phyloP scores from a whole-genome alignment of 345 rosid genomes.

The Salix arbutifolia region DNA sequence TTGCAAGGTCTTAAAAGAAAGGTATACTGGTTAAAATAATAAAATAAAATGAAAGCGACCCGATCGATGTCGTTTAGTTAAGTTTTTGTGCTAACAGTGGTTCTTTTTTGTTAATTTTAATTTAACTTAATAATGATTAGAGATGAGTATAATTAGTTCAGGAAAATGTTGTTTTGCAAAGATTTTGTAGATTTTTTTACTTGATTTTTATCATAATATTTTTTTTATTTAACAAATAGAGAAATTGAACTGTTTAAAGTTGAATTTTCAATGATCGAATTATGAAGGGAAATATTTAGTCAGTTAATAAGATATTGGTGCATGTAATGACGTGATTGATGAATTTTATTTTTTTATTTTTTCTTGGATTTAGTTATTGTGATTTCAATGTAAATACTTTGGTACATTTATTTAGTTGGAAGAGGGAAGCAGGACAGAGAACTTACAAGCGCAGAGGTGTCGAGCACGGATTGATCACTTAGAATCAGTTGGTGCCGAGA shows the following conservation, averaged over 20 bases:
- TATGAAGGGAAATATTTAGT: too few species aligned
- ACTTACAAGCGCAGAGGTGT: slow-evolving; percentile 78
- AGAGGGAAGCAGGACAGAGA: slow-evolving; percentile 73
- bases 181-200: neutral
- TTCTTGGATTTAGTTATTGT: neutral
- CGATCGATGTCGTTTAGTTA: neutral
- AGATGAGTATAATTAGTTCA: neutral
- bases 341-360: neutral
- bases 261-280: neutral
- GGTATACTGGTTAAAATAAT: slow-evolving; percentile 29
- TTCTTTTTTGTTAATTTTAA: neutral
- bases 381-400: neutral
- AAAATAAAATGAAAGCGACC: neutral
- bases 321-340: neutral
- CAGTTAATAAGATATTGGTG: neutral
- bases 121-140: neutral
- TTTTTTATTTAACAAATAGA: neutral
- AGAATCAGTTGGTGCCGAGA: slow-evolving; percentile 71
- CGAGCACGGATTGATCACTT: slow-evolving; percentile 86
- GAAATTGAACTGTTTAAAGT: neutral
- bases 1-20: slow-evolving; percentile 94
- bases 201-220: neutral
- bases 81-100: neutral
- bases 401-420: slow-evolving; percentile 50
- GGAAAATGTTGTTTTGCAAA: neutral